Conservation (phyloP, 768 basidiomycete genomes). For the Russula brevipes region DNA sequence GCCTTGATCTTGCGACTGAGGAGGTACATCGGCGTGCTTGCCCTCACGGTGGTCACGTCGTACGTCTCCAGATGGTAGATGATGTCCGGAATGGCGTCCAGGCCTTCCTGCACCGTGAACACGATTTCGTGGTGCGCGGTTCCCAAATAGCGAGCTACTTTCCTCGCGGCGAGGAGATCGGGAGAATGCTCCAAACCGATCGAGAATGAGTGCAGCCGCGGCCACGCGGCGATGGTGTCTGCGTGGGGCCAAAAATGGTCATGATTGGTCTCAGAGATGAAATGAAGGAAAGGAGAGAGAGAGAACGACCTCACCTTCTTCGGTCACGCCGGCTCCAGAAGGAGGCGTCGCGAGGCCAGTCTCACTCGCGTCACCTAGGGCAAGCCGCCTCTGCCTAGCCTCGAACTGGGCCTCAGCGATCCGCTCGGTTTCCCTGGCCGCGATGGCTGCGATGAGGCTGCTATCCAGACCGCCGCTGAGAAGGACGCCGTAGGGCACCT, state of each 20-base stretch:
- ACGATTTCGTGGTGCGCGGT: slow-evolving; percentile 97
- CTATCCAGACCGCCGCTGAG: slow-evolving; percentile 94
- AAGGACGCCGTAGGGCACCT: slow-evolving; percentile 96
- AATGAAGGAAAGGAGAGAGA: not conserved
- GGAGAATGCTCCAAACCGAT: slow-evolving; percentile 94
- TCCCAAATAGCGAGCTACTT: slow-evolving; percentile 88
- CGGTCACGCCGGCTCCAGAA: slow-evolving; percentile 39
- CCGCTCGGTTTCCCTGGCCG: slow-evolving; percentile 91
- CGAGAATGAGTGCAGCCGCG: slow-evolving; percentile 95
- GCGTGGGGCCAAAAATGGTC: not conserved
- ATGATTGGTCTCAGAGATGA: not conserved
- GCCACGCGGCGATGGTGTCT: slow-evolving; percentile 85
- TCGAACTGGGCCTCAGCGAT: slow-evolving; percentile 75
- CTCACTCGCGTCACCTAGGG: slow-evolving; percentile 40
- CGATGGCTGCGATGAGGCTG: slow-evolving; percentile 92
- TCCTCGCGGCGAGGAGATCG: slow-evolving; percentile 88
- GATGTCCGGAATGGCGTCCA: slow-evolving; percentile 96
- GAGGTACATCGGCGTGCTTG: slow-evolving; percentile 98
- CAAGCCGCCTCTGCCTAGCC: slow-evolving; percentile 54
- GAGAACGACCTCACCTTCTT: slow-evolving; percentile 44
- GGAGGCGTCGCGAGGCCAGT: slow-evolving; percentile 61
- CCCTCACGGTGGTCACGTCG: slow-evolving; percentile 97
- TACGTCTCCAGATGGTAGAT: slow-evolving; percentile 98
- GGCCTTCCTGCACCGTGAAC: slow-evolving; percentile 95
- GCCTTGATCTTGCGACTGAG: slow-evolving; percentile 98